Conservation (phyloP, 257 asterid genomes). For the Capsicum baccatum region DNA sequence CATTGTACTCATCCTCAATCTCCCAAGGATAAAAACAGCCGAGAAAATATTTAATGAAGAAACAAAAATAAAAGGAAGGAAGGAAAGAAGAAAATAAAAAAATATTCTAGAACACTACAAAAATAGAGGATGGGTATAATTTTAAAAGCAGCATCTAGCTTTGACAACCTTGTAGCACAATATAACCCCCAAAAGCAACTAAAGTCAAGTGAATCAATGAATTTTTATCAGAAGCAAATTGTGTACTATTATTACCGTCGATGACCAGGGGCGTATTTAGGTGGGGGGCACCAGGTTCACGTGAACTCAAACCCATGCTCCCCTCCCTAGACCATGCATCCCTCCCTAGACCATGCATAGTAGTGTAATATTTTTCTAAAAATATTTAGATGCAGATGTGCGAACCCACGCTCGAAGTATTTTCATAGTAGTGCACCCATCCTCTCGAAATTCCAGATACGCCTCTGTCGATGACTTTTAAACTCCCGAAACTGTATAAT, state of each 20-base stretch:
- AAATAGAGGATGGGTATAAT: neutral
- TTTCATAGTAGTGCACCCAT: no score
- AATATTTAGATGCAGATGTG: no score
- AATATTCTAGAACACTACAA: neutral
- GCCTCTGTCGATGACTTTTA: neutral
- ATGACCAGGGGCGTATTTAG: no score
- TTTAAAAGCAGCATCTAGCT: neutral
- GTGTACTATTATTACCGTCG: neutral
- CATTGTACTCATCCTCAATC: neutral
- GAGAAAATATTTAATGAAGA: neutral
- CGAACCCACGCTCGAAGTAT: no score
- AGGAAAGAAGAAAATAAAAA: neutral
- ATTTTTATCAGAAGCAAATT: neutral
- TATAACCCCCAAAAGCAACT: neutral
- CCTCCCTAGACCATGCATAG: no score
- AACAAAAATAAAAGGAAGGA: neutral
- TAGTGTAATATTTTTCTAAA: no score
- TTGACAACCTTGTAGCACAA: neutral
- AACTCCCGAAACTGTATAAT: slow-evolving; percentile 13
- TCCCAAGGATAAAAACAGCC: neutral
- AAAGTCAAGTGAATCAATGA: neutral
- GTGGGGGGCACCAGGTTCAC: no score
- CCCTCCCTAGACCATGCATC: no score
- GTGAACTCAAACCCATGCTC: no score
- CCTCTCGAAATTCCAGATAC: no score